These are phyloP conservation scores for Posidonia australis DNA, from an alignment of 106 monocot species.

Conservation along the genomic window DNA sequence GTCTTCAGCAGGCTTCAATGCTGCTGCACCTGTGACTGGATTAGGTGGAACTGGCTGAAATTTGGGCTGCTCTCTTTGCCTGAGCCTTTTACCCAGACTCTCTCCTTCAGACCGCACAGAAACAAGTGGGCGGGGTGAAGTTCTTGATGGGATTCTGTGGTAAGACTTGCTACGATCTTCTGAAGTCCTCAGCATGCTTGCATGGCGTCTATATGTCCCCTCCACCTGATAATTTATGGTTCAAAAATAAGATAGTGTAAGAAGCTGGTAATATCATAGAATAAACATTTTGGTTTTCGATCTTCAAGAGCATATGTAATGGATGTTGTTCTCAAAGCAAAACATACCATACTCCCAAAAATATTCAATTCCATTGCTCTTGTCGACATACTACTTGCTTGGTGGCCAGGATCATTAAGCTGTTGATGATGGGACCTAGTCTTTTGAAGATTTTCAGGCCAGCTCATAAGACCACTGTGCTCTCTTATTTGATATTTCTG, in stretches of 20 bases:
- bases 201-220: conserved; percentile 17
- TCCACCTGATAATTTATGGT: conserved; percentile 34
- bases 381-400: conserved; percentile 40
- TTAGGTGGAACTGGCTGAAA: conserved; percentile 10
- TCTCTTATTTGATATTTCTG: conserved; percentile 32
- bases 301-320: conserved; percentile 5
- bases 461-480: conserved; percentile 65
- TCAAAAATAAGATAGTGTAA: conserved; percentile 1
- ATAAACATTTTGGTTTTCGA: not conserved
- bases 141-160: conserved; percentile 35
- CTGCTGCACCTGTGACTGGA: conserved; percentile 9
- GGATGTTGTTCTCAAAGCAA: no score
- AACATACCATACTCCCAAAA: conserved; percentile 84
- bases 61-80: conserved; percentile 9
- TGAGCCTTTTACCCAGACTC: conserved; percentile 20
- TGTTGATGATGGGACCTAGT: conserved; percentile 21
- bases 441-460: conserved; percentile 69
- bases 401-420: conserved; percentile 15
- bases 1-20: conserved; percentile 14
- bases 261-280: not conserved
- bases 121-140: conserved; percentile 20
- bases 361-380: conserved; percentile 83
- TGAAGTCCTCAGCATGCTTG: conserved; percentile 14
- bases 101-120: conserved; percentile 69
- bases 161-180: conserved; percentile 39